Evolutionary conservation across 768 basidiomycete species (phyloP).

Genomic region (Hemileccinum impolitum): DNA sequence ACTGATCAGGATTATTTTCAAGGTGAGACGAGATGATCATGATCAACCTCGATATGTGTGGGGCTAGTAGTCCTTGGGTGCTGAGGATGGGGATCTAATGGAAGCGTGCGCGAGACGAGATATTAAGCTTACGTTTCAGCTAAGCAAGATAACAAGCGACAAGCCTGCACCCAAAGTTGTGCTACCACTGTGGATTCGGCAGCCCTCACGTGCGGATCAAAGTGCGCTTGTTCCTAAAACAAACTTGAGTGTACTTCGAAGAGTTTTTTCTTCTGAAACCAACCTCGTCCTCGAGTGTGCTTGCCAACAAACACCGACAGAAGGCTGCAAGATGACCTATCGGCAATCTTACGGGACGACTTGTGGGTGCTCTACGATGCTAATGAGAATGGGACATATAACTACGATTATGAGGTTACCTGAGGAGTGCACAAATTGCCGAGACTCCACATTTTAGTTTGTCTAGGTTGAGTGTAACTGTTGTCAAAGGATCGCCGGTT

Average conservation of each 20-base stretch:
- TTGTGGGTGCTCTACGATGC: constrained; percentile 43
- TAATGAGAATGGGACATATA: constrained; percentile 1
- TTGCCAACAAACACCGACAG: constrained; percentile 47
- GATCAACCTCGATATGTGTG: constrained; percentile 53
- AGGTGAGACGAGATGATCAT: constrained; percentile 55
- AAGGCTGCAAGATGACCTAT: constrained; percentile 60
- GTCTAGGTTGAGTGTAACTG: constrained; percentile 57
- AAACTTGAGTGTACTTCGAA: constrained; percentile 4
- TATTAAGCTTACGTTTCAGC: constrained; percentile 42
- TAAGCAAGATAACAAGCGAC: constrained; percentile 47
- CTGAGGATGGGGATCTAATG: constrained; percentile 34
- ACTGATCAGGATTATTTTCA: constrained; percentile 54
- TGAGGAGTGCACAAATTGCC: constrained; percentile 53
- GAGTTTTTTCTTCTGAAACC: constrained; percentile 2
- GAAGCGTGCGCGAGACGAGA: neutral
- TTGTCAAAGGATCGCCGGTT: constrained; percentile 45
- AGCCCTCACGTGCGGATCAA: constrained; percentile 48
- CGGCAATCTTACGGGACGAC: constrained; percentile 67
- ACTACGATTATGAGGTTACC: constrained; percentile 33
- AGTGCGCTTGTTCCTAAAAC: constrained; percentile 43
- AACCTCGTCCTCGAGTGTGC: constrained; percentile 46
- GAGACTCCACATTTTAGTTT: constrained; percentile 52
- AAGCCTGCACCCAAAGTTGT: constrained; percentile 51
- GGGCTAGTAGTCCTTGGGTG: constrained; percentile 48
- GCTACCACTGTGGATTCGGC: constrained; percentile 50